Base-by-base conservation (phyloP, 208 protist genomes). In the Acanthamoeba sp. region DNA sequence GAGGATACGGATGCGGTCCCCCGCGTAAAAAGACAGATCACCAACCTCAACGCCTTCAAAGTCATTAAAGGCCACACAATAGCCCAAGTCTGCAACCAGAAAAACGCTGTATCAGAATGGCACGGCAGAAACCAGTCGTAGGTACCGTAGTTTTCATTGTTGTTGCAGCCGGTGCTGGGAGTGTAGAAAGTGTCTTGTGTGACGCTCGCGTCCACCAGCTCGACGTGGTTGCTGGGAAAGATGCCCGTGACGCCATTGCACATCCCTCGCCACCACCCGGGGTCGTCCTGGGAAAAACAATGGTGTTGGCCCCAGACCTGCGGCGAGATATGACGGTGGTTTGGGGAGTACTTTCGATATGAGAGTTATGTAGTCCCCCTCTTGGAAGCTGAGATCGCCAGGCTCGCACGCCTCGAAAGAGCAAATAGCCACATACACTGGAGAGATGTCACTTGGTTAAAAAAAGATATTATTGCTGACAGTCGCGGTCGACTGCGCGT, bases 191-290 rank as follows among this genome's bases (percentile, higher is more conserved):
- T 18, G 2, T 2, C 27, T 16, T 64, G 57, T 3, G 22, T 3
- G 9, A 78, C 5, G 27, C 34, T 78, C 9, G 10, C 38, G 20
- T 80, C 10, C 5, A n/a, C 71, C 38, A 4, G 27, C n/a, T 84
- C 45, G 6, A 84, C 76, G 29, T 84, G 29, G 45, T 84, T 84
- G 76, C 27, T 52, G 20, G 76, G 76, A 50, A 84, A 84, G 18
- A 84, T 4, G 1, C 76, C 76, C 2, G 38, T 32, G 20, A n/a
- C 4, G 3, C 76, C 76, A 29, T 84, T 84, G 76, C 76, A 84
- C 9, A 12, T 84, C 6, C 76, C 76, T n/a, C 52, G 36, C 76
- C 76, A 84, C 76, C 76, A 84, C 10, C n/a, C 18, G 1, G 20
- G 42, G 76, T 45, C 45, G 36, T 36, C 36, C 36, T 80, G 12